Evolutionary conservation across 2,329 filamentous ascomycete species (phyloP).

Genomic region (Penicillium corylophilum): DNA sequence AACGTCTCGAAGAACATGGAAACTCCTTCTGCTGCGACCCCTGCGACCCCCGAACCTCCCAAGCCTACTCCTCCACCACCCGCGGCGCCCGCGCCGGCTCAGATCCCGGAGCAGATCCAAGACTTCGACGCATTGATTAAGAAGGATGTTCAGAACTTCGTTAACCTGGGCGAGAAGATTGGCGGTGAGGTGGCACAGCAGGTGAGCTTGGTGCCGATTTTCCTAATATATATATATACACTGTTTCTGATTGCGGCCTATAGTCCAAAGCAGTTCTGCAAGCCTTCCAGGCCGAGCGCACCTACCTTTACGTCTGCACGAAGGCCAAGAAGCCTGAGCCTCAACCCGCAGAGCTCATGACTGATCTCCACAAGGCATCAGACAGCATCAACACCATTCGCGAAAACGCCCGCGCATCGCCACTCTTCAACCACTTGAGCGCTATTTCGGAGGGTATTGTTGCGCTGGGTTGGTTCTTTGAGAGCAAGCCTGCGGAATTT

Average conservation of each 20-base stretch:
- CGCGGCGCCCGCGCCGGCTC: slow-evolving; percentile 54
- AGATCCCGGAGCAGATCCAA: slow-evolving; percentile 73
- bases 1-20: slow-evolving; percentile 40
- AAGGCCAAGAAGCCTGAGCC: slow-evolving; percentile 90
- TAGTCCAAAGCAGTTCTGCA: slow-evolving; percentile 58
- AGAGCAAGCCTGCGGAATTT: slow-evolving; percentile 78
- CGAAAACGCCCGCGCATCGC: slow-evolving; percentile 74
- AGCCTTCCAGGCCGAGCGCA: slow-evolving; percentile 81
- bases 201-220: slow-evolving; percentile 48
- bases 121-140: slow-evolving; percentile 82
- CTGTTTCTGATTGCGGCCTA: background rate
- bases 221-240: background rate
- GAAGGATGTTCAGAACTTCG: slow-evolving; percentile 72
- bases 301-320: slow-evolving; percentile 81
- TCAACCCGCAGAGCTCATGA: slow-evolving; percentile 70
- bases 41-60: slow-evolving; percentile 26
- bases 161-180: slow-evolving; percentile 72
- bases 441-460: slow-evolving; percentile 88
- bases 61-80: slow-evolving; percentile 42
- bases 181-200: slow-evolving; percentile 79
- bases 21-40: slow-evolving; percentile 22
- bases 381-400: slow-evolving; percentile 76
- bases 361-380: slow-evolving; percentile 81
- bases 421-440: slow-evolving; percentile 76
- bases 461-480: slow-evolving; percentile 86